Evolutionary conservation across 371 early-diverging fungal genomes (phyloP).

Genomic region (Smittium culicis): DNA sequence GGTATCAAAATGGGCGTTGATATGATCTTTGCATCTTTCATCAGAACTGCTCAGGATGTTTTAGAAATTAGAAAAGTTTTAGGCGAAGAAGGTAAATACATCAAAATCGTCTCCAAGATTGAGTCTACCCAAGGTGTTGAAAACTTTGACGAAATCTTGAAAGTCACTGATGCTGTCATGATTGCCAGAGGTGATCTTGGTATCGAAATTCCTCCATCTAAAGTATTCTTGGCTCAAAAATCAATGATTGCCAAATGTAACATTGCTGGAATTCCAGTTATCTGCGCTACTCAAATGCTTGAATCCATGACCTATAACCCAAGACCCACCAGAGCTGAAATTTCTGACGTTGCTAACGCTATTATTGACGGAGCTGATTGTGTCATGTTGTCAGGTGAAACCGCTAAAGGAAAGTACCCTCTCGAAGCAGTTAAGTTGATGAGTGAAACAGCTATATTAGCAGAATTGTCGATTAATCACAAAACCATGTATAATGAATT

Average conservation of each 20-base stretch:
- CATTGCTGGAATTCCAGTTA: conserved; percentile 87
- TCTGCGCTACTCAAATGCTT: conserved; percentile 98
- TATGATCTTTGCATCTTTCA: conserved; percentile 94
- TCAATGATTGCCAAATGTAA: conserved; percentile 93
- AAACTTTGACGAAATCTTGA: conserved; percentile 94
- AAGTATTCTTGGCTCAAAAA: conserved; percentile 90
- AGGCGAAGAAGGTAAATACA: conserved; percentile 57
- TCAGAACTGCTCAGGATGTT: conserved; percentile 81
- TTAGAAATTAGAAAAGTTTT: conserved; percentile 62
- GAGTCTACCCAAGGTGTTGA: conserved; percentile 91
- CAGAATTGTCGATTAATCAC: conserved; percentile 64
- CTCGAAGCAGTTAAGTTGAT: conserved; percentile 63
- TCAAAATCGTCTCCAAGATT: conserved; percentile 92
- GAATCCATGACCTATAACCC: conserved; percentile 95
- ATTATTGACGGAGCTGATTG: conserved; percentile 93
- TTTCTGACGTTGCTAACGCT: conserved; percentile 97
- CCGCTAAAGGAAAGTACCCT: conserved; percentile 83
- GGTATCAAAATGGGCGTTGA: conserved; percentile 91
- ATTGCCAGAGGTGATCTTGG: conserved; percentile 98
- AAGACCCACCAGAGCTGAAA: conserved; percentile 97
- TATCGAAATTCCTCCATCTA: conserved; percentile 87
- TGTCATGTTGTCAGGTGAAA: conserved; percentile 98
- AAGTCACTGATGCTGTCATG: conserved; percentile 95
- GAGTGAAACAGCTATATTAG: conserved; percentile 56
- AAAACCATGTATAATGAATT: conserved; percentile 67